phyloP scores from a whole-genome alignment of 352 stramenopile genomes.

The Phytophthora sp. region DNA sequence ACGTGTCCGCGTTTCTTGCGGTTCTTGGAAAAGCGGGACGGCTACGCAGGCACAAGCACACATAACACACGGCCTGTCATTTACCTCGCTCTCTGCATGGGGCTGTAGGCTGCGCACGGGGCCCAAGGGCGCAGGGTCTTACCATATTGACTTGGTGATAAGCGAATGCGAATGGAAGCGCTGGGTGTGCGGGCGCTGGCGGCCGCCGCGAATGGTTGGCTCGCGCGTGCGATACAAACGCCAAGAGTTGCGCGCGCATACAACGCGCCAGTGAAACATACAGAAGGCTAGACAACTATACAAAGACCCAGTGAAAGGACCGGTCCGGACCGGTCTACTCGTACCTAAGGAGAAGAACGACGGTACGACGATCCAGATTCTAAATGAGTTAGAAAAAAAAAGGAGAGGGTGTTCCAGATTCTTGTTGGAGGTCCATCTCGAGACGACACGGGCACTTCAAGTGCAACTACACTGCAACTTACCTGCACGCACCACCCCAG shows the following conservation, averaged over 20 bases:
- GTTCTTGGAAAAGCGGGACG: constrained; percentile 96
- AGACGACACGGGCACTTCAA: no score
- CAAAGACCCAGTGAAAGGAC: no score
- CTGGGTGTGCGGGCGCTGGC: constrained; percentile 12
- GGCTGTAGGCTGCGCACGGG: background rate
- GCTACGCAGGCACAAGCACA: constrained; percentile 64
- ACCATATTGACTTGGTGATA: constrained; percentile 92
- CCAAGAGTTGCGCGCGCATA: background rate
- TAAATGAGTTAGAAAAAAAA: no score
- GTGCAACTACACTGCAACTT: no score
- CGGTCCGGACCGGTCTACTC: no score
- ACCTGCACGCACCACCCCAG: no score
- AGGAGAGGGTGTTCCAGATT: no score
- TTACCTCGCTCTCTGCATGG: constrained; percentile 16
- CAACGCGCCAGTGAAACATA: no score
- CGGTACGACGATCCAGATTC: no score
- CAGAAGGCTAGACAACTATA: no score
- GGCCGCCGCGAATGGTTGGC: constrained; percentile 71
- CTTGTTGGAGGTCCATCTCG: no score
- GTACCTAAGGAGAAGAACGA: no score
- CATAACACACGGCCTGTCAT: constrained; percentile 58
- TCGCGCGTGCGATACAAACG: constrained; percentile 57
- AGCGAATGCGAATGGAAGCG: constrained; percentile 81
- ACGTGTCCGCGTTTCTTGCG: constrained; percentile 99
- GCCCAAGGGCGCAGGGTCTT: constrained; percentile 38